Conservation (phyloP, 177 flowering plant species). For the Telopea speciosissima region DNA sequence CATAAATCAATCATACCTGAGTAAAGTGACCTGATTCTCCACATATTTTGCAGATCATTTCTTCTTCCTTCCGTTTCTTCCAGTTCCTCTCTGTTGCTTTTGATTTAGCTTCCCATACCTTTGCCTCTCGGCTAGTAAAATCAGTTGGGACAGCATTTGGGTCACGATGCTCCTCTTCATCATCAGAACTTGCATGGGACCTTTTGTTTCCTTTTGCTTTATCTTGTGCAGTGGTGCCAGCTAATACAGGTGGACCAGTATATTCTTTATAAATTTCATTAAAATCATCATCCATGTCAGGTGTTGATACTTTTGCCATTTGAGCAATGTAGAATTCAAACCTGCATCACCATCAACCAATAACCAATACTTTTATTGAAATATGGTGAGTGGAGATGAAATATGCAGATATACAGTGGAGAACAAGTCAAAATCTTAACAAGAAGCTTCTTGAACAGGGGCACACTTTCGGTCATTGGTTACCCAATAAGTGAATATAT, state of each 20-base stretch:
- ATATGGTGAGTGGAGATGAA: neutral
- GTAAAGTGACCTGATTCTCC: slow-evolving; percentile 39
- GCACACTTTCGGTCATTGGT: too few relatives aligned
- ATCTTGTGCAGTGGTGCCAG: slow-evolving; percentile 11
- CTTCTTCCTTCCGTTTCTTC: slow-evolving; percentile 41
- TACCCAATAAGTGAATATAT: neutral
- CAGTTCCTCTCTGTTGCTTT: slow-evolving; percentile 38
- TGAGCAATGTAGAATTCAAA: neutral
- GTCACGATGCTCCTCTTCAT: slow-evolving; percentile 30
- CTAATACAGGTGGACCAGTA: slow-evolving; percentile 28
- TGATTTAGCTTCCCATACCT: slow-evolving; percentile 37
- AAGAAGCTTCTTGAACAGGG: neutral
- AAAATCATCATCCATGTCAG: slow-evolving; percentile 35
- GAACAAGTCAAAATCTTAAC: neutral
- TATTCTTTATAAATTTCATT: slow-evolving; percentile 34
- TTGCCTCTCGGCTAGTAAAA: slow-evolving; percentile 38
- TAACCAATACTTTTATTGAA: neutral
- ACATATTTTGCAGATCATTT: slow-evolving; percentile 40
- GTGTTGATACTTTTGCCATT: slow-evolving; percentile 26
- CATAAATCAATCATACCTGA: slow-evolving; percentile 20
- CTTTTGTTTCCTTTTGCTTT: slow-evolving; percentile 18
- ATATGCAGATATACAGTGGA: neutral
- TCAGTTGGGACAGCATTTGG: slow-evolving; percentile 41
- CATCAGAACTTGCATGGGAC: slow-evolving; percentile 24
- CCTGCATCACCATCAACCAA: slow-evolving; percentile 8